These are phyloP conservation scores for Oehlia diaphana DNA, from an alignment of 192 early-diverging fungal species.

Conservation along the genomic window DNA sequence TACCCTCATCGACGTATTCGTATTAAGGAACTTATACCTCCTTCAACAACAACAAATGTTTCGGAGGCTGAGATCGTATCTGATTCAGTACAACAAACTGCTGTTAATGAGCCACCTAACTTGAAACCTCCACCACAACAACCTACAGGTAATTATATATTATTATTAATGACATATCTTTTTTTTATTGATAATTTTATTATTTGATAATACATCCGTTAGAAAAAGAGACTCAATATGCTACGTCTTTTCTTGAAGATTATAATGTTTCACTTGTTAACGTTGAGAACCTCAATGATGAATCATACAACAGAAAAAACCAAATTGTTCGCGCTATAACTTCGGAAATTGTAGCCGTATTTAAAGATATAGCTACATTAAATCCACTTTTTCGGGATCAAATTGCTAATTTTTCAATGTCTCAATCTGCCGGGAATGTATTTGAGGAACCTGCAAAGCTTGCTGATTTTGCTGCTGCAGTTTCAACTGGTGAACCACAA, in stretches of 20 bases:
- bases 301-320: constrained; percentile 84
- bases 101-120: constrained; percentile 22
- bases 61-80: constrained; percentile 28
- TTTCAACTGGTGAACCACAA: constrained; percentile 87
- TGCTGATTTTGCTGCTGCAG: constrained; percentile 97
- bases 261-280: constrained; percentile 84
- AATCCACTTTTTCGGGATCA: constrained; percentile 98
- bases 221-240: constrained; percentile 38
- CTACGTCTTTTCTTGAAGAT: constrained; percentile 57
- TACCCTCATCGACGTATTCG: constrained; percentile 94
- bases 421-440: constrained; percentile 91
- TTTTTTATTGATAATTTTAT: neutral
- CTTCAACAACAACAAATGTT: constrained; percentile 7
- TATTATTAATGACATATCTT: neutral
- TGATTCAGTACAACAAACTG: constrained; percentile 30
- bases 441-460: constrained; percentile 93
- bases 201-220: neutral
- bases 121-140: neutral
- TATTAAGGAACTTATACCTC: constrained; percentile 67
- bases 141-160: neutral
- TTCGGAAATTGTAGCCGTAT: constrained; percentile 92
- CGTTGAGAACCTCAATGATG: constrained; percentile 85
- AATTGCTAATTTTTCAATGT: constrained; percentile 96
- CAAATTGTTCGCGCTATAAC: constrained; percentile 88
- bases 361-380: constrained; percentile 93